These are phyloP conservation scores for Hypoxylon sp. DNA, from an alignment of 2,329 filamentous ascomycete species.

Conservation along the genomic window DNA sequence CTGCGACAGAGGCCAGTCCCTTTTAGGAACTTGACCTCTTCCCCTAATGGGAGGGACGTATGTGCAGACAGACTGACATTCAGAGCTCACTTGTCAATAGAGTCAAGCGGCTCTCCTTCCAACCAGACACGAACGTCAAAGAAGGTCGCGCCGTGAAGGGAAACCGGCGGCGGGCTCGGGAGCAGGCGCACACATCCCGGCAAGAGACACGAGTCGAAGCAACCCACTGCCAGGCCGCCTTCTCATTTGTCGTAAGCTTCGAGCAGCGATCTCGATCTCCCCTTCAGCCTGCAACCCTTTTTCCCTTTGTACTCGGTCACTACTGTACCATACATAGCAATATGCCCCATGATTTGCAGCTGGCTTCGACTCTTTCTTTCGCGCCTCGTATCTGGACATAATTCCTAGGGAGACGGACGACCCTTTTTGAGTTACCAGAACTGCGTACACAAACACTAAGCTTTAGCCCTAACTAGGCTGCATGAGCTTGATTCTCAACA, in stretches of 20 bases:
- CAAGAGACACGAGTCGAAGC: conserved; percentile 47
- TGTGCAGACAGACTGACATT: conserved; percentile 25
- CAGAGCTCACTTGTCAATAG: conserved; percentile 18
- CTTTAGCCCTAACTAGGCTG: conserved; percentile 37
- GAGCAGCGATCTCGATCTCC: conserved; percentile 46
- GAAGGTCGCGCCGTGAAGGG: conserved; percentile 20
- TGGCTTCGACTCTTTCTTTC: not conserved
- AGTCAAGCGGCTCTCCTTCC: conserved; percentile 32
- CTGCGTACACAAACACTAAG: conserved; percentile 28
- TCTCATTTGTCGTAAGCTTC: conserved; percentile 42
- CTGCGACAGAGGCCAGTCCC: conserved; percentile 24
- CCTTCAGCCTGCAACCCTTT: conserved; percentile 35
- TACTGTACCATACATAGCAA: conserved; percentile 35
- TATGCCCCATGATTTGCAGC: conserved; percentile 20
- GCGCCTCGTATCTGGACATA: not conserved
- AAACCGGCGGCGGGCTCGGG: conserved; percentile 38
- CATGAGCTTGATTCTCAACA: conserved; percentile 43
- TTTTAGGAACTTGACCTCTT: conserved; percentile 26
- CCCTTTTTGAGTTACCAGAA: conserved; percentile 29
- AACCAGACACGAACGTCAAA: conserved; percentile 31
- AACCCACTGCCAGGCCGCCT: conserved; percentile 35
- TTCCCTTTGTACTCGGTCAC: conserved; percentile 15
- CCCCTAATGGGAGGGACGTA: conserved; percentile 18
- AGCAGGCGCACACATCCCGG: conserved; percentile 38
- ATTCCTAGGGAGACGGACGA: conserved; percentile 8